Conservation (phyloP, 208 protist species). For the Leishmania turanica region DNA sequence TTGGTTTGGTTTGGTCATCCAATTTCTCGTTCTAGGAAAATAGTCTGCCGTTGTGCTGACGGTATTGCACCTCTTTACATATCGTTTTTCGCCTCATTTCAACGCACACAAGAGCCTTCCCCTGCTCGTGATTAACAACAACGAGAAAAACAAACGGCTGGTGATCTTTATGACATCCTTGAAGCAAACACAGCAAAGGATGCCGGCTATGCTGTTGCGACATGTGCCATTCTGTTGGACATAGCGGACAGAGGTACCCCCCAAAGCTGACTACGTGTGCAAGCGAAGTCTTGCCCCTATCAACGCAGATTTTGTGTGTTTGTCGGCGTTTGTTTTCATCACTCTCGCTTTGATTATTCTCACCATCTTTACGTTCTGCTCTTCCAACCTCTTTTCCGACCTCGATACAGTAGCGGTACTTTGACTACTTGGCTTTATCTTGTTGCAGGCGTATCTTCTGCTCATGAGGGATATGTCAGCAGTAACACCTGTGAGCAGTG, state of each 20-base stretch:
- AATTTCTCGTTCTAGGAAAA: constrained; percentile 59
- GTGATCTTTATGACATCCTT: neutral
- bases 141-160: neutral
- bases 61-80: neutral
- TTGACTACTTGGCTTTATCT: neutral
- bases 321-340: neutral
- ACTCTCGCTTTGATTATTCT: neutral
- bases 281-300: neutral
- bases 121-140: neutral
- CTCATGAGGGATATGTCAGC: neutral
- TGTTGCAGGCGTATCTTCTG: neutral
- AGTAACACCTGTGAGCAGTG: neutral
- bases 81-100: neutral
- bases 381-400: neutral
- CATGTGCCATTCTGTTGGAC: neutral
- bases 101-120: neutral
- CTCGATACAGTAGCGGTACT: neutral
- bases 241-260: neutral
- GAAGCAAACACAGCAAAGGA: neutral
- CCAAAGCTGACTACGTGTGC: neutral
- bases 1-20: constrained; percentile 87
- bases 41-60: neutral
- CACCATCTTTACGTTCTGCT: neutral
- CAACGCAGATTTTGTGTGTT: neutral
- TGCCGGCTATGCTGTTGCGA: neutral